phyloP scores from a whole-genome alignment of 768 basidiomycete species.

The Leccinum rimulosum region DNA sequence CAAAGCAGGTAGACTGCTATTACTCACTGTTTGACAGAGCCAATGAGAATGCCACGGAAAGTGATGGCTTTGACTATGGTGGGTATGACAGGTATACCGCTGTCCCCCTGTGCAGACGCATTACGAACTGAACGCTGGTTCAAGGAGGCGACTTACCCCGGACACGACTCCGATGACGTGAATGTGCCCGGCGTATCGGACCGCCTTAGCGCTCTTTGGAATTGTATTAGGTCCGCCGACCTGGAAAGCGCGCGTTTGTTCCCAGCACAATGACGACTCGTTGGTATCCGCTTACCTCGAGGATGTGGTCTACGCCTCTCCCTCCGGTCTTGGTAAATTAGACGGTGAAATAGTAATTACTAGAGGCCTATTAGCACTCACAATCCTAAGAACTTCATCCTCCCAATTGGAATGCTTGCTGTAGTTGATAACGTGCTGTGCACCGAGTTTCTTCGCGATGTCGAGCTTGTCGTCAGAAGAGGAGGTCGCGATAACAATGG shows the following conservation, averaged over 20 bases:
- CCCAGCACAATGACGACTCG: neutral
- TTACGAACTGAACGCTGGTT: too few relatives aligned
- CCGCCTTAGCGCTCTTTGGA: constrained; percentile 38
- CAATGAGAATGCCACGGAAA: constrained; percentile 54
- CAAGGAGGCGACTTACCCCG: constrained; percentile 25
- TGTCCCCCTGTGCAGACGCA: constrained; percentile 15
- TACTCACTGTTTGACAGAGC: constrained; percentile 56
- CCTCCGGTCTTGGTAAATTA: constrained; percentile 26
- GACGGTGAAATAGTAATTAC: neutral
- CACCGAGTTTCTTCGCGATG: constrained; percentile 49
- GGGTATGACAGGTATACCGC: constrained; percentile 31
- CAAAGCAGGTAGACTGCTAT: neutral
- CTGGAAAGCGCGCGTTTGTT: constrained; percentile 23
- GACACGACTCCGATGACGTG: constrained; percentile 54
- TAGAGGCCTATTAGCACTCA: neutral
- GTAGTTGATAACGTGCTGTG: constrained; percentile 60
- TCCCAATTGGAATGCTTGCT: constrained; percentile 58
- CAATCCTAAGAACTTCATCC: constrained; percentile 29
- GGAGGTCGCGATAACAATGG: constrained; percentile 63
- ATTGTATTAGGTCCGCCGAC: constrained; percentile 57
- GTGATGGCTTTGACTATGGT: constrained; percentile 40
- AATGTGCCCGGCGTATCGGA: constrained; percentile 42
- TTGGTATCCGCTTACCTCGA: constrained; percentile 16
- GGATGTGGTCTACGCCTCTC: constrained; percentile 36
- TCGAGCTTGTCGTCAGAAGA: constrained; percentile 64